Evolutionary conservation across 148 eudicot species (phyloP), one percentile per base, ranked within the genome.

Genomic region (Vaccinium myrtillus): DNA sequence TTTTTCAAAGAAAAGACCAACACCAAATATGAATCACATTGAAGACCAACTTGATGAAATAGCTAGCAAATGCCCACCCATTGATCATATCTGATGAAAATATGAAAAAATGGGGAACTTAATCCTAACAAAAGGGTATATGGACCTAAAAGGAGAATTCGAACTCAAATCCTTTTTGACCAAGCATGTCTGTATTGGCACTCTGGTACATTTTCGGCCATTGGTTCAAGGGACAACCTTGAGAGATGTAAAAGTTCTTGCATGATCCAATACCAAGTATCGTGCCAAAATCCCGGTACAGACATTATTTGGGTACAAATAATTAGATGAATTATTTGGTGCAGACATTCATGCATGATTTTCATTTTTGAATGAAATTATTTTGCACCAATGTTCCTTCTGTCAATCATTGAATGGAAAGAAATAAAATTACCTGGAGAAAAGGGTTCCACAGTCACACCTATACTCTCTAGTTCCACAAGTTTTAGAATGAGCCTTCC

Each of bases 391-490:
- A 25, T 12, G 6, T 25, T 77, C 27, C 39, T 69, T 27, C n/a
- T 63, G 27, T n/a, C 0, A 63, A 63, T 63, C 27, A 21, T 21
- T 63, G 6, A 53, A 48, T 27, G 25, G 14, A 73, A 23, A 39
- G 19, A 32, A 77, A 4, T 27, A 58, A 0, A 75, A 0, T 71
- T 91, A 96, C 98, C 99, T 94, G 84, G 94, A 91, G 89, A 96
- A 96, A 65, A 96, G 89, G 82, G 94, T 94, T 23, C 99, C 98
- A 91, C 99, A 96, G 50, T 96, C 98, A 91, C 99, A 96, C 83
- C 93, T 90, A 81, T 94, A 96, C 90, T 93, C 98, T 83, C 94
- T 90, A 32, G 98, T 94, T 32, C 99, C 99, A 90, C 99, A 96
- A 59, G 92, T 93, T 82, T 94, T 96, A 36, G 94, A 87, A 67